phyloP scores from a whole-genome alignment of 2,329 filamentous ascomycete species.

The Curvularia spicifera region DNA sequence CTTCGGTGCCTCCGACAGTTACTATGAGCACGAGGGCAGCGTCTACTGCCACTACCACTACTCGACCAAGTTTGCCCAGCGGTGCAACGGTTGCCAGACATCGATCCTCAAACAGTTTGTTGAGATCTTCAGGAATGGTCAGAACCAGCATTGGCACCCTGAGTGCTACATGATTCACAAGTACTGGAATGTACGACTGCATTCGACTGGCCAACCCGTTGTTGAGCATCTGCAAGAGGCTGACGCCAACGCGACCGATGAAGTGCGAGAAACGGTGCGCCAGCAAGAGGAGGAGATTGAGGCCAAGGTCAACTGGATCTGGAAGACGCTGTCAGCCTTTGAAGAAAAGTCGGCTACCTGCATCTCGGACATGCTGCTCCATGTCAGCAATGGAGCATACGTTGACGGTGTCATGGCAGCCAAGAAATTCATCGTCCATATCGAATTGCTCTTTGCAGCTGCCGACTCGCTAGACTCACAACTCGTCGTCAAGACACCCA shows the following conservation, averaged over 20 bases:
- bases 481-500: constrained; percentile 72
- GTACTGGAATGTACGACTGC: constrained; percentile 95
- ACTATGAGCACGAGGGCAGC: constrained; percentile 95
- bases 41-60: constrained; percentile 99
- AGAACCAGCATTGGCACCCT: constrained; percentile 99
- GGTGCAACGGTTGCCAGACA: constrained; percentile 95
- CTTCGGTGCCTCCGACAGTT: constrained; percentile 98
- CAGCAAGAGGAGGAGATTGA: constrained; percentile 93
- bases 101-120: constrained; percentile 99
- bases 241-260: constrained; percentile 66
- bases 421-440: constrained; percentile 94
- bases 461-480: constrained; percentile 83
- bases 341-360: constrained; percentile 97
- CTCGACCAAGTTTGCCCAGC: constrained; percentile 93
- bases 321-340: constrained; percentile 96
- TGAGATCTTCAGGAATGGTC: constrained; percentile 95
- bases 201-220: constrained; percentile 51
- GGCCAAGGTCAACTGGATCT: constrained; percentile 96
- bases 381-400: constrained; percentile 97
- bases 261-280: constrained; percentile 76
- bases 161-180: constrained; percentile 99
- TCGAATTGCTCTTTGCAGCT: constrained; percentile 88
- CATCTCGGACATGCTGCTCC: constrained; percentile 98
- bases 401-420: constrained; percentile 93
- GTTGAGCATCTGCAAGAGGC: constrained; percentile 42